Evolutionary conservation across 2,329 filamentous ascomycete species (phyloP).

Genomic region (Tolypocladium cylindrosporum): DNA sequence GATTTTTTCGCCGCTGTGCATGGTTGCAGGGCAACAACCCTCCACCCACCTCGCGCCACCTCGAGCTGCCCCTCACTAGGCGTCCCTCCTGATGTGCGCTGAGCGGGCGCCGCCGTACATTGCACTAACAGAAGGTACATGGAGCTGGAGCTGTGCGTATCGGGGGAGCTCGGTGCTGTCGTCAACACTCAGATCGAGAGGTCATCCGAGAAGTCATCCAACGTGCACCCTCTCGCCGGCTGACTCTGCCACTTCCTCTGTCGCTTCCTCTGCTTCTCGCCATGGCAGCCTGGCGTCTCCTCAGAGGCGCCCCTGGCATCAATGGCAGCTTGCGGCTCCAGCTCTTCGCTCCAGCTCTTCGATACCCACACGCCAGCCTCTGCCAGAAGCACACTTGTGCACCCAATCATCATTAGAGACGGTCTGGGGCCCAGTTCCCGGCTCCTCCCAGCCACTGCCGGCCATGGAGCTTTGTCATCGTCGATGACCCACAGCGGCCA

Average conservation of each 20-base stretch:
- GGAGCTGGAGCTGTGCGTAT: not conserved
- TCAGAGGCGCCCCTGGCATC: too few species aligned
- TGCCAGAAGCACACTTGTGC: too few species aligned
- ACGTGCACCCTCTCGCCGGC: not conserved
- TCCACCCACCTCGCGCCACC: constrained; percentile 1
- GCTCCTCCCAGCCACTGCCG: too few species aligned
- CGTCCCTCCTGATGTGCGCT: not conserved
- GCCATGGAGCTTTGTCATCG: not conserved
- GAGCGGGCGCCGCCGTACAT: not conserved
- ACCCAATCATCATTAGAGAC: too few species aligned
- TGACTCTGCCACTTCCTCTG: not conserved
- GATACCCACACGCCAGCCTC: too few species aligned
- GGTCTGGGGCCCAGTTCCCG: too few species aligned
- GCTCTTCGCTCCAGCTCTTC: too few species aligned
- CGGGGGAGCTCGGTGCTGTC: not conserved
- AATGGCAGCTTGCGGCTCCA: too few species aligned
- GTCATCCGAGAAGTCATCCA: not conserved
- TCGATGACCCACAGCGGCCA: too few species aligned
- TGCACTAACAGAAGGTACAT: not conserved
- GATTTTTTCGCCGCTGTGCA: not conserved
- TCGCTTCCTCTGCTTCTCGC: not conserved
- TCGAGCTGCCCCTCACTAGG: not conserved
- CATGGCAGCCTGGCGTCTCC: not conserved
- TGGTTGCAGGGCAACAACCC: constrained; percentile 8
- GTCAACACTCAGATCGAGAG: not conserved